Conservation (phyloP, 208 protist species). For the Giardia duodenalis region DNA sequence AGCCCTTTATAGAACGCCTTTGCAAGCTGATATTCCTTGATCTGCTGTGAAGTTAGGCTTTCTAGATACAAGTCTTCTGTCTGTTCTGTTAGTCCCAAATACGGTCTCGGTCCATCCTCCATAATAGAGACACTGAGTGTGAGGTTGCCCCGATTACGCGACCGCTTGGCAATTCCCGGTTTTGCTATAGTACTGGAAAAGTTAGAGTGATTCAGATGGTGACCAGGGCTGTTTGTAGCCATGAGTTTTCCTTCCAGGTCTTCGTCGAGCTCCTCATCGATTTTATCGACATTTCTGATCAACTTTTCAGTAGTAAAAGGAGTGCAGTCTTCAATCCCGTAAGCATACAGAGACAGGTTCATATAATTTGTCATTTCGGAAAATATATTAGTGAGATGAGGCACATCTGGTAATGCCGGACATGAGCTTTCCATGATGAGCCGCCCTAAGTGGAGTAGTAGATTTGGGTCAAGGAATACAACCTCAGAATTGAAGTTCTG, state of each 20-base stretch:
- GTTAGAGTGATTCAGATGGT: neutral
- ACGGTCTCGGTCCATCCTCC: neutral
- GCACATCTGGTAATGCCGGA: neutral
- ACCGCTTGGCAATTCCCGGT: neutral
- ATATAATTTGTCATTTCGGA: neutral
- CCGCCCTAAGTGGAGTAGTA: neutral
- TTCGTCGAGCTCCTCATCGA: neutral
- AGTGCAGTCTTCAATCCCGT: neutral
- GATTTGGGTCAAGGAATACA: neutral
- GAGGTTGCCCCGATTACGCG: neutral
- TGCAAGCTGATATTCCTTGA: neutral
- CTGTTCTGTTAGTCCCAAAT: neutral
- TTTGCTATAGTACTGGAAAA: neutral
- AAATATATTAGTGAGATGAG: neutral
- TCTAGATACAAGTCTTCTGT: neutral
- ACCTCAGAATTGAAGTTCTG: neutral
- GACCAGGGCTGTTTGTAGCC: too few species aligned
- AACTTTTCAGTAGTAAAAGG: conserved; percentile 4
- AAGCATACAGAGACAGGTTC: neutral
- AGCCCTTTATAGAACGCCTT: neutral
- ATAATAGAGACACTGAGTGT: neutral
- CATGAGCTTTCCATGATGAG: neutral
- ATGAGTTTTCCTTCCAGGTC: neutral
- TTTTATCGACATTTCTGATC: neutral
- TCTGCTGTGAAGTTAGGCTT: neutral